Conservation (phyloP, 768 basidiomycete species). For the Rhodocollybia butyracea region DNA sequence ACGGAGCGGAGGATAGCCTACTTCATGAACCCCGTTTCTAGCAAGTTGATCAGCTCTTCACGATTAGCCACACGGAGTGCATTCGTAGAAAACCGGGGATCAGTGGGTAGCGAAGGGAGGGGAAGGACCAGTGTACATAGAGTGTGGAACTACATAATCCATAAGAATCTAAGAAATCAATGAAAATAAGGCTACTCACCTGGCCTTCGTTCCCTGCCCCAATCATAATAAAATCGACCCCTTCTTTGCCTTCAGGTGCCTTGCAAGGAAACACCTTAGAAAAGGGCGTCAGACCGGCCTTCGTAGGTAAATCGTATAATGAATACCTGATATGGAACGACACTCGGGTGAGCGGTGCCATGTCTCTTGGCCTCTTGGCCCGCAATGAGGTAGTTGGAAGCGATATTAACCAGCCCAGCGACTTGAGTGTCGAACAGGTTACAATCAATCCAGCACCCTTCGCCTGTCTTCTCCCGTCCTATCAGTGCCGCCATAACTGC, state of each 20-base stretch:
- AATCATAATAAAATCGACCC: constrained; percentile 86
- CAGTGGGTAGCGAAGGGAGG: constrained; percentile 52
- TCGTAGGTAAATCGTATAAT: too few species aligned
- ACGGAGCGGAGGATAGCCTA: too few species aligned
- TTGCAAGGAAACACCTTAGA: constrained; percentile 70
- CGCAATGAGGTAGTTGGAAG: constrained; percentile 88
- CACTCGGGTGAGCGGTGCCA: constrained; percentile 92
- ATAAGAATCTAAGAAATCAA: too few species aligned
- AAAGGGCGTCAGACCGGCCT: background rate
- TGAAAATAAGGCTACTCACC: constrained; percentile 47
- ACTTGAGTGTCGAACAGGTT: constrained; percentile 94
- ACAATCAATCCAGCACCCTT: constrained; percentile 89
- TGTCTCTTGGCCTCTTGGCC: constrained; percentile 79
- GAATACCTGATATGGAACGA: constrained; percentile 85
- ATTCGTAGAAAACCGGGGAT: constrained; percentile 72
- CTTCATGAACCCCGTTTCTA: constrained; percentile 40
- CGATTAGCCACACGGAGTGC: constrained; percentile 74
- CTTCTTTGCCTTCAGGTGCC: constrained; percentile 5
- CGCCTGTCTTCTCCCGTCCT: constrained; percentile 78
- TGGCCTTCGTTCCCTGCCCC: constrained; percentile 90
- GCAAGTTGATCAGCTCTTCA: constrained; percentile 60
- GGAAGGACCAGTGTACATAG: constrained; percentile 64
- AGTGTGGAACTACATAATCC: constrained; percentile 55
- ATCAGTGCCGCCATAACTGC: constrained; percentile 90
- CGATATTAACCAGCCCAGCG: constrained; percentile 88